Conservation (phyloP, 2,329 filamentous ascomycete genomes). For the Ophiocordyceps camponoti-rufipedis region DNA sequence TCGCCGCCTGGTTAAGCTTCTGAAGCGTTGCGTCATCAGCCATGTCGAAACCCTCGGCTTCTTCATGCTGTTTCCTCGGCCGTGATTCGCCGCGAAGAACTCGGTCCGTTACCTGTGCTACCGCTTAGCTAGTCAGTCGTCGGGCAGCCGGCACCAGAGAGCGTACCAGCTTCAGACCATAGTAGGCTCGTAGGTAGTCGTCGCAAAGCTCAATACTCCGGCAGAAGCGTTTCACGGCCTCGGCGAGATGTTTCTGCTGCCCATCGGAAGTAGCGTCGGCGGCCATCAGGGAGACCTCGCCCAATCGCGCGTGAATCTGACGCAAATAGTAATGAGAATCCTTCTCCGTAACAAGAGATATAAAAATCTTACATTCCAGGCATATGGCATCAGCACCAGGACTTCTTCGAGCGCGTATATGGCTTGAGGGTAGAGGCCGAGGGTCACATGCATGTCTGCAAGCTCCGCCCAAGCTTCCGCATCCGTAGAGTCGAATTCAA, state of each 20-base stretch:
- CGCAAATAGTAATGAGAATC: slow-evolving; percentile 7
- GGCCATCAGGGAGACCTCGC: slow-evolving; percentile 65
- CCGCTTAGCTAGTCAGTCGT: neutral
- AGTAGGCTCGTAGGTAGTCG: slow-evolving; percentile 80
- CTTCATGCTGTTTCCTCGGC: slow-evolving; percentile 22
- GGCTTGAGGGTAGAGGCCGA: slow-evolving; percentile 65
- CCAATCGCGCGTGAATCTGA: slow-evolving; percentile 74
- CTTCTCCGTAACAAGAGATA: neutral
- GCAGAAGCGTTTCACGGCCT: slow-evolving; percentile 70
- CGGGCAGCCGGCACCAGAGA: slow-evolving; percentile 1
- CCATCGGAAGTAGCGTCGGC: slow-evolving; percentile 25
- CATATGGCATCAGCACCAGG: slow-evolving; percentile 68
- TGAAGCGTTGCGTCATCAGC: slow-evolving; percentile 42
- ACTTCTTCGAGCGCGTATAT: slow-evolving; percentile 86
- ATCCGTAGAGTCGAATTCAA: slow-evolving; percentile 77
- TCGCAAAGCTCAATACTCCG: slow-evolving; percentile 88
- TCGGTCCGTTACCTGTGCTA: slow-evolving; percentile 26
- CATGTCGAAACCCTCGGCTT: slow-evolving; percentile 29
- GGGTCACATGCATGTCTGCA: slow-evolving; percentile 65
- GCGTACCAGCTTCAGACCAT: slow-evolving; percentile 66
- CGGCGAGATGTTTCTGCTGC: slow-evolving; percentile 36
- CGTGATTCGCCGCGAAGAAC: slow-evolving; percentile 26
- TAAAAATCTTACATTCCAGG: slow-evolving; percentile 66
- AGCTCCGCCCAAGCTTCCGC: slow-evolving; percentile 88
- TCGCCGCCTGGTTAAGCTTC: slow-evolving; percentile 54